Conservation (phyloP, 495 filamentous ascomycete genomes). For the Podospora sp. region DNA sequence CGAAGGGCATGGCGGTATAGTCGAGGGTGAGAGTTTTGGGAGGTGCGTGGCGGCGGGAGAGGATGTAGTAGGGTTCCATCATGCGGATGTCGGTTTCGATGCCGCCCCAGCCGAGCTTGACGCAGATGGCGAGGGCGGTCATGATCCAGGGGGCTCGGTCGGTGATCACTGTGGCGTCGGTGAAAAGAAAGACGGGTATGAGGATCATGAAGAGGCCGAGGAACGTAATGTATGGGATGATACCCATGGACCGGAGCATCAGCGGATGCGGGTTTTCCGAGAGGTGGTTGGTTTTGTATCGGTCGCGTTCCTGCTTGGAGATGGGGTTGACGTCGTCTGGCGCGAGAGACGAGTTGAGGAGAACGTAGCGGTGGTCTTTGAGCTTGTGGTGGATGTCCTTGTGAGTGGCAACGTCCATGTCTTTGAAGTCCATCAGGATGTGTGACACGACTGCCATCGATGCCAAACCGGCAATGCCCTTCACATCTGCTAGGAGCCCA, state of each 20-base stretch:
- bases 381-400: constrained; percentile 66
- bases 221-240: constrained; percentile 56
- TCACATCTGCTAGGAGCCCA: constrained; percentile 68
- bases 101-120: constrained; percentile 68
- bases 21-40: constrained; percentile 67
- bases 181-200: constrained; percentile 62
- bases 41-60: constrained; percentile 63
- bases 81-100: constrained; percentile 73
- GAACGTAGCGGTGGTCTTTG: constrained; percentile 63
- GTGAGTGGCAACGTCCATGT: constrained; percentile 67
- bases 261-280: constrained; percentile 66
- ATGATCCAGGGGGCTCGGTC: constrained; percentile 65
- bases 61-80: constrained; percentile 74
- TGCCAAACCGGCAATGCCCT: constrained; percentile 73
- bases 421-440: constrained; percentile 74
- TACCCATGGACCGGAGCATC: constrained; percentile 63
- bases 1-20: constrained; percentile 70
- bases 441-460: constrained; percentile 72
- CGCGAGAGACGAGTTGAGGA: constrained; percentile 67
- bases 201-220: constrained; percentile 54
- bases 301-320: constrained; percentile 37
- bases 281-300: constrained; percentile 44
- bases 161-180: constrained; percentile 54
- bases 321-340: constrained; percentile 45
- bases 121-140: constrained; percentile 61